Percentiles rank a stretch among this genome's conserved stretches.
Conservation (phyloP, 352 stramenopile species). For the Phytophthora foliorum region DNA sequence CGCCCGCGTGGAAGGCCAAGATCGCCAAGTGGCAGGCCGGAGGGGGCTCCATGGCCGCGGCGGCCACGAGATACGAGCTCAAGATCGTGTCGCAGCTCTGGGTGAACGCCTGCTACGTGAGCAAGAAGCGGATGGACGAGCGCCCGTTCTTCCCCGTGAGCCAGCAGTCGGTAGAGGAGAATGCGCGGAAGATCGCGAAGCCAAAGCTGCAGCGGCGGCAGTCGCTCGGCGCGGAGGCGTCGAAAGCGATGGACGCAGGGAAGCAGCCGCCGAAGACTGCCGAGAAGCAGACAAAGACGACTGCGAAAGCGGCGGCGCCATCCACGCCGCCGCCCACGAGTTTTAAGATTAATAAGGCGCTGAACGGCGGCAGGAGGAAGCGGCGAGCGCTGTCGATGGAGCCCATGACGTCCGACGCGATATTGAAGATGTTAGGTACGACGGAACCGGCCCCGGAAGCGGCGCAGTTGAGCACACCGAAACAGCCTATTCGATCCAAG, state of each 20-base stretch:
- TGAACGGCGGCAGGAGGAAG: constrained; percentile 42
- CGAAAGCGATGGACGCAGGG: constrained; percentile 5
- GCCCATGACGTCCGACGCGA: constrained; percentile 69
- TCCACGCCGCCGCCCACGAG: constrained; percentile 14
- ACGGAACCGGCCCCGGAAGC: constrained; percentile 23
- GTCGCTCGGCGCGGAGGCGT: constrained; percentile 25
- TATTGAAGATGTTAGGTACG: constrained; percentile 58
- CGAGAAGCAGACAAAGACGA: not conserved
- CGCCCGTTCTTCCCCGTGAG: constrained; percentile 80
- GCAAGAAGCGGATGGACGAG: constrained; percentile 76
- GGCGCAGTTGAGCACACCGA: constrained; percentile 25
- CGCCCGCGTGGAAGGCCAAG: constrained; percentile 73
- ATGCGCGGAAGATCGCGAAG: not conserved
- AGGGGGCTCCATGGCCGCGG: constrained; percentile 42
- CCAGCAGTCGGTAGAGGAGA: constrained; percentile 36
- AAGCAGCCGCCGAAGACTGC: not conserved
- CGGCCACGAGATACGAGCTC: constrained; percentile 44
- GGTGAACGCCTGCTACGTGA: constrained; percentile 86
- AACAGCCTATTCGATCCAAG: constrained; percentile 33
- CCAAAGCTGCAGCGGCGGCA: constrained; percentile 36
- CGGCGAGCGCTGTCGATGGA: constrained; percentile 74
- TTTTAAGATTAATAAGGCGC: constrained; percentile 28
- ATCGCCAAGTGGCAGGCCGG: constrained; percentile 70
- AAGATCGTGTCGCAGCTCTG: constrained; percentile 87
- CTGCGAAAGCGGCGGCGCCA: constrained; percentile 4